phyloP scores from a whole-genome alignment of 1,284 basidiomycete species.

The Xerocomus amazonicus region DNA sequence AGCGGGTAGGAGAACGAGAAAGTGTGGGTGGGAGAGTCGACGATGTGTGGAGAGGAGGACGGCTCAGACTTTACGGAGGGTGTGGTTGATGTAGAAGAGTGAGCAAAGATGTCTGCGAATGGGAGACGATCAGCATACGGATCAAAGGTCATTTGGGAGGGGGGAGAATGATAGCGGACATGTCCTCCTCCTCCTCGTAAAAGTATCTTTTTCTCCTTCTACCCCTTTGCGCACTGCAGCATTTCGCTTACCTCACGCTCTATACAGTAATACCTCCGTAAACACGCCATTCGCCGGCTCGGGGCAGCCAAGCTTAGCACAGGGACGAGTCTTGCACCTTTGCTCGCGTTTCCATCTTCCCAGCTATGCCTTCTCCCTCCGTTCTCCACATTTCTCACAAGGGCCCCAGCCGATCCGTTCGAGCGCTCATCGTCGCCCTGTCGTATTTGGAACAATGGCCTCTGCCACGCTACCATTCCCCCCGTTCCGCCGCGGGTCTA shows the following conservation, averaged over 20 bases:
- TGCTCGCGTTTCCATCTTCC: too few relatives aligned
- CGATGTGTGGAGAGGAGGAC: slow-evolving; percentile 21
- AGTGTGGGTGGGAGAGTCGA: slow-evolving; percentile 17
- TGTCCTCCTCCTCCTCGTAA: not conserved
- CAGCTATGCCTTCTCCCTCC: not conserved
- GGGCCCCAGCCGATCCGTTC: not conserved
- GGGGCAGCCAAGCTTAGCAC: not conserved
- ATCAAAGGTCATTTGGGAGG: slow-evolving; percentile 21
- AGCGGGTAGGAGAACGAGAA: slow-evolving; percentile 25
- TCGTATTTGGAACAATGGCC: not conserved
- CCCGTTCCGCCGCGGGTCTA: not conserved
- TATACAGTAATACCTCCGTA: not conserved
- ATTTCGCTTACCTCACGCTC: slow-evolving; percentile 1
- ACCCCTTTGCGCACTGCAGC: not conserved
- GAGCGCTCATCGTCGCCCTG: not conserved
- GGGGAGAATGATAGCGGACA: not conserved
- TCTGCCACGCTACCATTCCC: too few relatives aligned
- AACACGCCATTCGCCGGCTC: not conserved
- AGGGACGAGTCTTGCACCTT: not conserved
- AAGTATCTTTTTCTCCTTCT: not conserved
- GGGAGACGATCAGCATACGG: slow-evolving; percentile 16
- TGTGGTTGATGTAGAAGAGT: not conserved
- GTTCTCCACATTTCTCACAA: not conserved
- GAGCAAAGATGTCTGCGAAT: slow-evolving; percentile 7
- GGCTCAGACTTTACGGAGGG: slow-evolving; percentile 31